Evolutionary conservation across 139 green algal genomes (phyloP).

Genomic region (Haematococcus sp.): DNA sequence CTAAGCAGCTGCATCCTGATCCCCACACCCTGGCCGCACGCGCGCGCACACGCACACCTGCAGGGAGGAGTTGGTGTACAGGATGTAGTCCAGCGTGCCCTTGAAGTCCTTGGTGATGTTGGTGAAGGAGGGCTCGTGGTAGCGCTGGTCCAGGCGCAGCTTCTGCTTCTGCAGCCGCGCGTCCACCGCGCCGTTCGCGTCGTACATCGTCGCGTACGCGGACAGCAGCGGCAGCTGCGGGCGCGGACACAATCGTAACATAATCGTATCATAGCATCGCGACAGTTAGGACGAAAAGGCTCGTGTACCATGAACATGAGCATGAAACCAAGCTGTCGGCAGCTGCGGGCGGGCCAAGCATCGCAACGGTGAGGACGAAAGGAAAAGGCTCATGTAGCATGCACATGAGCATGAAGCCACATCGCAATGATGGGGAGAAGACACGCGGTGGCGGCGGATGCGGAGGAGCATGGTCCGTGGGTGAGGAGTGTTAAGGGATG

Average conservation of each 20-base stretch:
- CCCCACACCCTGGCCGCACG: not conserved
- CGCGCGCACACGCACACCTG: slow-evolving; percentile 7
- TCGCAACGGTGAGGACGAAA: too few species aligned
- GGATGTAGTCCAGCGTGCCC: slow-evolving; percentile 95
- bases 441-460: too few species aligned
- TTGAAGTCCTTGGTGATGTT: slow-evolving; percentile 88
- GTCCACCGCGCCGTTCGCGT: slow-evolving; percentile 26
- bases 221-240: slow-evolving; percentile 41
- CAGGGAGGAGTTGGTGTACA: slow-evolving; percentile 84
- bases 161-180: slow-evolving; percentile 53
- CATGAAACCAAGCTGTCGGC: not conserved
- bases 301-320: too few species aligned
- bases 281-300: not conserved
- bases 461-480: too few species aligned
- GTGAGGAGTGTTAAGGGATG: too few species aligned
- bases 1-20: too few species aligned
- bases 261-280: too few species aligned
- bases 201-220: slow-evolving; percentile 39
- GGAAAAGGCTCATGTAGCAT: too few species aligned
- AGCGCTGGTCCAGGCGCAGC: slow-evolving; percentile 56
- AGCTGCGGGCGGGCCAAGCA: too few species aligned
- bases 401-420: too few species aligned
- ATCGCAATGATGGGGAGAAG: too few species aligned
- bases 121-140: slow-evolving; percentile 77
- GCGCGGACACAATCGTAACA: not conserved